Evolutionary conservation across 768 basidiomycete species (phyloP).

Genomic region (Tricholoma flavovirens): DNA sequence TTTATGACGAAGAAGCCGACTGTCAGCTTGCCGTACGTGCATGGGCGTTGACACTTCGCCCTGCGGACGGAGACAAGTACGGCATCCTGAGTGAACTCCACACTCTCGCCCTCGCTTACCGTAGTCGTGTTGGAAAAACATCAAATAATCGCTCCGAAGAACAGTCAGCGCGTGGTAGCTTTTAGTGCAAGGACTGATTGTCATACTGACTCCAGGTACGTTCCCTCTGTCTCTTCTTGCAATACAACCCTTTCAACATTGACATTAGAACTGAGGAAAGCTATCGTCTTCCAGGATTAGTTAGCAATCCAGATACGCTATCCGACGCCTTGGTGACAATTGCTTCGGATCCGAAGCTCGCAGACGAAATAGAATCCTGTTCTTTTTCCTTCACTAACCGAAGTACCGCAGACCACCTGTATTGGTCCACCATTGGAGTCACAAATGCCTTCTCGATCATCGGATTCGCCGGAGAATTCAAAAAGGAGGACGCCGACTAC

Average conservation of each 20-base stretch:
- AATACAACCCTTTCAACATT: background rate
- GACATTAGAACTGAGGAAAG: background rate
- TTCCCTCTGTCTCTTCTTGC: background rate
- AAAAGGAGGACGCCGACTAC: constrained; percentile 3
- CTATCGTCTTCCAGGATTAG: background rate
- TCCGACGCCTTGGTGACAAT: constrained; percentile 6
- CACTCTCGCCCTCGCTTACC: constrained; percentile 6
- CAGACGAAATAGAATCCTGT: background rate
- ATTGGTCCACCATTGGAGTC: constrained; percentile 8
- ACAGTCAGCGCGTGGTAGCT: background rate
- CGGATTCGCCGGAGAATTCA: constrained; percentile 10
- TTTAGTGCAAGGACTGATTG: constrained; percentile 3
- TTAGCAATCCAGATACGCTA: constrained; percentile 6
- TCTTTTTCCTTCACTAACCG: constrained; percentile 1
- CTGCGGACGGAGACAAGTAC: constrained; percentile 4
- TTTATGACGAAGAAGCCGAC: background rate
- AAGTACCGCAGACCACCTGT: constrained; percentile 4
- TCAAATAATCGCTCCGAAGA: constrained; percentile 4
- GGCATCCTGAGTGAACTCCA: constrained; percentile 3
- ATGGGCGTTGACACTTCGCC: constrained; percentile 8
- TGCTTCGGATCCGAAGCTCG: constrained; percentile 1
- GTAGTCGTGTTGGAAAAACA: constrained; percentile 4
- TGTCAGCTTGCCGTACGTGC: constrained; percentile 4
- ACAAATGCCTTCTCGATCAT: constrained; percentile 7
- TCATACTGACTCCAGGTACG: constrained; percentile 6